A percentile compares a stretch with the other conserved stretches of the same genome.
phyloP scores from a whole-genome alignment of 495 filamentous ascomycete genomes.

The Trypethelium eluteriae region DNA sequence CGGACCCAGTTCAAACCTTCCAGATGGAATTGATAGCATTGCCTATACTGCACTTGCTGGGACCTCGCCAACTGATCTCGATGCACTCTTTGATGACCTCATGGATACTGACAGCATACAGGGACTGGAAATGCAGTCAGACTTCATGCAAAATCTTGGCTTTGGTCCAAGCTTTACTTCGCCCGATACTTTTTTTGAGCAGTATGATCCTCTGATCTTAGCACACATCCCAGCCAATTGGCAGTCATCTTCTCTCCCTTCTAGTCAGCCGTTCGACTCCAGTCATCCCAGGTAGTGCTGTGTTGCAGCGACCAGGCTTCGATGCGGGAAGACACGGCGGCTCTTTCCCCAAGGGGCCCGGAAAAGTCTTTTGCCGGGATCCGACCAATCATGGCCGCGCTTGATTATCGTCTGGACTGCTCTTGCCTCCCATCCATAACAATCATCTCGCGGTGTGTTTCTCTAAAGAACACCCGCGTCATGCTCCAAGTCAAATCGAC shows the following conservation, averaged over 20 bases:
- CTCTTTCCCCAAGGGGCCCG: not conserved
- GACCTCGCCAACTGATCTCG: slow-evolving; percentile 39
- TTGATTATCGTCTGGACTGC: not conserved
- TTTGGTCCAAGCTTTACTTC: slow-evolving; percentile 27
- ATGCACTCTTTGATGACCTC: slow-evolving; percentile 56
- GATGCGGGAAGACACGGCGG: too few species aligned
- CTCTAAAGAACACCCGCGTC: too few species aligned
- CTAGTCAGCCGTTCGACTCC: not conserved
- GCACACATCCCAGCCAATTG: not conserved
- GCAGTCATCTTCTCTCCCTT: not conserved
- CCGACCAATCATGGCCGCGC: not conserved
- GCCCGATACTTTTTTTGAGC: slow-evolving; percentile 36
- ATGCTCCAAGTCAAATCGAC: too few species aligned
- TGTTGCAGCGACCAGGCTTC: not conserved
- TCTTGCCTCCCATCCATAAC: not conserved
- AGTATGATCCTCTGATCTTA: slow-evolving; percentile 22
- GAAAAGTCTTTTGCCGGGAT: not conserved
- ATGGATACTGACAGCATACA: slow-evolving; percentile 55
- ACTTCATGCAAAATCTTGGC: slow-evolving; percentile 37
- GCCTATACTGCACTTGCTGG: not conserved
- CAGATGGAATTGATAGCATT: too few species aligned
- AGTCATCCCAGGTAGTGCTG: not conserved
- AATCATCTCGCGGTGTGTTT: not conserved
- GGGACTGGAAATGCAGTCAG: slow-evolving; percentile 24
- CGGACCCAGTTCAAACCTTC: too few species aligned